These are phyloP conservation scores for Ustilago loliicola DNA, from an alignment of 1,284 basidiomycete genomes.

Conservation along the genomic window DNA sequence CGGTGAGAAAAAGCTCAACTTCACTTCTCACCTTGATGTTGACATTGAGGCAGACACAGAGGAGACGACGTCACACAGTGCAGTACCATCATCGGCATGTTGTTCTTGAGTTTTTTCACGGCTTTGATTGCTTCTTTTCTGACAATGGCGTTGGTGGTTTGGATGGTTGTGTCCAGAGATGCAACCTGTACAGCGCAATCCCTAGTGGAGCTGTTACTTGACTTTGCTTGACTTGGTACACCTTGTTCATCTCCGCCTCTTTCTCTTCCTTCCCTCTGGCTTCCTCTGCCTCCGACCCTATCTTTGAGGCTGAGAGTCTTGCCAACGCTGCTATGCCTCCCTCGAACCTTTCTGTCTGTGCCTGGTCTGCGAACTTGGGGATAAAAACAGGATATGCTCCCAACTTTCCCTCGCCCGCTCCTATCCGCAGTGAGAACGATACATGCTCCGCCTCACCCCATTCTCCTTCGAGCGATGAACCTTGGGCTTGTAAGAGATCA, in stretches of 20 bases:
- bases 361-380: conserved; percentile 10
- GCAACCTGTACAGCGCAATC: conserved; percentile 35
- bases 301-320: background rate
- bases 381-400: background rate
- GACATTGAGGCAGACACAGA: too few relatives aligned
- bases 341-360: conserved; percentile 8
- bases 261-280: background rate
- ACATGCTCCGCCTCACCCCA: background rate
- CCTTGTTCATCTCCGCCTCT: background rate
- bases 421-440: conserved; percentile 3
- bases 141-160: background rate
- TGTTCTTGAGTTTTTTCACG: background rate
- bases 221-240: conserved; percentile 13
- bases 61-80: too few relatives aligned
- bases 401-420: background rate
- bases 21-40: too few relatives aligned
- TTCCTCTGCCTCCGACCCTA: background rate
- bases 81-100: too few relatives aligned
- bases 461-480: background rate
- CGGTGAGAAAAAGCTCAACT: background rate
- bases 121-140: background rate
- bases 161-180: conserved; percentile 29
- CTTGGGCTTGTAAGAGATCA: conserved; percentile 11
- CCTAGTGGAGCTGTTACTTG: conserved; percentile 27
- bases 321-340: background rate